Evolutionary conservation across 75 land plant species (phyloP), one percentile per base, ranked within the genome.

Genomic region (Selaginella moellendorffii): DNA sequence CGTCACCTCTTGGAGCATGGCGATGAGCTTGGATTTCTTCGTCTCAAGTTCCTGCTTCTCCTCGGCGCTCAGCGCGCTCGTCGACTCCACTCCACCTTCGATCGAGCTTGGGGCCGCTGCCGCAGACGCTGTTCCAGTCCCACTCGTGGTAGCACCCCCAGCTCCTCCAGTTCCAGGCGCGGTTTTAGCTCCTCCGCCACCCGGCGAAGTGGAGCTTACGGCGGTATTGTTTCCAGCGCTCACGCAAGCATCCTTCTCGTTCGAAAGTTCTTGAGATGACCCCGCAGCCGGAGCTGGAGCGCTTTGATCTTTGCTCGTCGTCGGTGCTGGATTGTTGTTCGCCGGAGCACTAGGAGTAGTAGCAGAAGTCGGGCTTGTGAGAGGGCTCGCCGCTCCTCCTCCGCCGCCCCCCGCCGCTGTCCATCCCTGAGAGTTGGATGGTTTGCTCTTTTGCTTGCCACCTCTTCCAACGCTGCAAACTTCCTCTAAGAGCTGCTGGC

Each of bases 1-100:
- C 14, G 14, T 36, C 46, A 56, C 96, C 96, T 89, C 96, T 63
- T 89, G 85, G 53, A 86, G 82, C 87, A 89, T 89, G 36, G 84
- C 65, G 19, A 79, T 28, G 2, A 89, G 81, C 71, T 86, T 86
- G 63, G 81, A 71, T 70, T 85, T 89, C 72, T 75, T 81, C 54
- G 76, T 65, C 31, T 86, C 83, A 69, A 83, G 76, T 58, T 86
- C 96, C 52, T 80, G 71, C 54, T 84, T 77, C 30, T 79, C 86
- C 17, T 80, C 69, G 0, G 83, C 42, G 22, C 26, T 51, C 1
- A 52, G 60, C 20, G 27, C 30, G 12, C 31, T 61, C 27, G 25
- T 27, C 10, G 1, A n/a, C 22, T 70, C 28, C 14, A n/a, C 71
- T 27, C 29, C 19, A 18, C 14, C 30, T 19, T 24, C 36, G 2